These are phyloP conservation scores for Rhypophila decipiens DNA, from an alignment of 495 filamentous ascomycete genomes.

Conservation along the genomic window DNA sequence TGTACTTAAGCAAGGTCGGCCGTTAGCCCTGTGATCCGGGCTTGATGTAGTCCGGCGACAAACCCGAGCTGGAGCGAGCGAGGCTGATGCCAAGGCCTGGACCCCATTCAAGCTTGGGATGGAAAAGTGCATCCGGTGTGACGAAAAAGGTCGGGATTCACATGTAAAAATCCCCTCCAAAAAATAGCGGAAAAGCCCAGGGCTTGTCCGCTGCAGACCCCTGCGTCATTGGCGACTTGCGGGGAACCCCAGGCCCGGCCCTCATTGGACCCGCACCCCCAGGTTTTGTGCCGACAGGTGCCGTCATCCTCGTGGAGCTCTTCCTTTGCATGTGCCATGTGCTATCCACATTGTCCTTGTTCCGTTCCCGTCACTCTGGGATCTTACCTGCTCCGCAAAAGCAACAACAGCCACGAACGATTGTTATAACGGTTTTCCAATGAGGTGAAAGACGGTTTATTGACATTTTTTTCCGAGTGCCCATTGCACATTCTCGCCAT, in stretches of 20 bases:
- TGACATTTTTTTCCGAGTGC: slow-evolving; percentile 10
- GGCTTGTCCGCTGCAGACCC: background rate
- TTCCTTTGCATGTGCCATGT: background rate
- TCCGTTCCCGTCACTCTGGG: background rate
- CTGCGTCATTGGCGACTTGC: slow-evolving; percentile 7
- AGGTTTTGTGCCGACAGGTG: slow-evolving; percentile 19
- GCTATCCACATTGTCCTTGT: background rate
- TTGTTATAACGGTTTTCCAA: too few relatives aligned
- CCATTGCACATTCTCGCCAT: slow-evolving; percentile 13
- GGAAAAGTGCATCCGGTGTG: too few relatives aligned
- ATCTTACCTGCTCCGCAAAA: background rate
- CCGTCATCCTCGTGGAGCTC: slow-evolving; percentile 9
- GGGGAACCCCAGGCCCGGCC: slow-evolving; percentile 6
- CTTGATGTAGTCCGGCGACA: too few relatives aligned
- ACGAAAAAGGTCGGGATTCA: too few relatives aligned
- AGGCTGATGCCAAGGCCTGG: too few relatives aligned
- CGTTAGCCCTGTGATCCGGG: too few relatives aligned
- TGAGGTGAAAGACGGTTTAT: slow-evolving; percentile 8
- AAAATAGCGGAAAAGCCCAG: background rate
- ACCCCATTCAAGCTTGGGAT: too few relatives aligned
- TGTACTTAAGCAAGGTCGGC: too few relatives aligned
- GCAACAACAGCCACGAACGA: background rate
- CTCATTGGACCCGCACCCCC: background rate
- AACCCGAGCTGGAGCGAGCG: too few relatives aligned
- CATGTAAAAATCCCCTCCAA: slow-evolving; percentile 4